Conservation (phyloP, 2,329 filamentous ascomycete species). For the Sarocladium oryzae region DNA sequence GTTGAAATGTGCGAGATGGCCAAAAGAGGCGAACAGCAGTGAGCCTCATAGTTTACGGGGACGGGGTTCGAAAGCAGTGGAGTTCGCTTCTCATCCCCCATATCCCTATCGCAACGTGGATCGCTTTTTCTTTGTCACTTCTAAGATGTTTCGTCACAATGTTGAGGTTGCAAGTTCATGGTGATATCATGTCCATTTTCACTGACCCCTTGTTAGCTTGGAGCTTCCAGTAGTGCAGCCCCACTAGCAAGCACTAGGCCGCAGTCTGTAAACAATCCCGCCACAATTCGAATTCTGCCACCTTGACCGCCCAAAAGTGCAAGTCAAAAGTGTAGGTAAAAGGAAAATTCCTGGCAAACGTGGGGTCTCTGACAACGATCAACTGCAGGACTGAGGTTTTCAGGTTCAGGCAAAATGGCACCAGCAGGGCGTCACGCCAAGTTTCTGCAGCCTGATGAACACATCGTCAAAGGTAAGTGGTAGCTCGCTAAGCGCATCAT, state of each 20-base stretch:
- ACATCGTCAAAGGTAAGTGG: slow-evolving; percentile 56
- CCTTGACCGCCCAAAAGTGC: slow-evolving; percentile 46
- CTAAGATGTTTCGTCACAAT: no score
- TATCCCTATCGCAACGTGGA: no score
- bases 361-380: slow-evolving; percentile 20
- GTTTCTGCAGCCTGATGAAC: slow-evolving; percentile 46
- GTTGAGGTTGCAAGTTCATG: no score
- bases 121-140: no score
- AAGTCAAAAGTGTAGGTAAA: slow-evolving; percentile 27
- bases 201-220: no score
- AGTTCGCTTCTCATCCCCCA: no score
- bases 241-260: background rate
- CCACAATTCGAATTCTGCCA: slow-evolving; percentile 40
- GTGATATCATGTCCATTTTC: no score
- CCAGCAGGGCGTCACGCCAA: slow-evolving; percentile 49
- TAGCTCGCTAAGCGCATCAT: no score
- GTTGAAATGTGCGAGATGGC: slow-evolving; percentile 30
- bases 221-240: no score
- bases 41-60: background rate
- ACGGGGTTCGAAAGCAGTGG: no score
- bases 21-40: slow-evolving; percentile 28
- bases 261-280: no score
- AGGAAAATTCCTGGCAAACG: slow-evolving; percentile 25
- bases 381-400: slow-evolving; percentile 13
- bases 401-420: slow-evolving; percentile 36